Conservation (phyloP, 2,329 filamentous ascomycete species). For the Gaeumannomyces tritici region DNA sequence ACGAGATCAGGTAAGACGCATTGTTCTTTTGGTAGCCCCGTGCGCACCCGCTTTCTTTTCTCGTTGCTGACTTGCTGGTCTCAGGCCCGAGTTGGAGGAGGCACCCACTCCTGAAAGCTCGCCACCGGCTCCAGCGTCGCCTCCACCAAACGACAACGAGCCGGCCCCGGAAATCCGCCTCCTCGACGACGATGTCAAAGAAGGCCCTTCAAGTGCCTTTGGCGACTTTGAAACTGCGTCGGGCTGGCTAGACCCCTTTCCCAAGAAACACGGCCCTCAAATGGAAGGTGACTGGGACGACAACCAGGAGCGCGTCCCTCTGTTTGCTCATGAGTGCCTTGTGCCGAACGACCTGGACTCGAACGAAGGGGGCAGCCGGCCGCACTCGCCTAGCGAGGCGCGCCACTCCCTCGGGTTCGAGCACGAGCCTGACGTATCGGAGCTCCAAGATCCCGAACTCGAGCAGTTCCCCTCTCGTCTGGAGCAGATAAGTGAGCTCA, state of each 20-base stretch:
- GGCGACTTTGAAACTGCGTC: not conserved
- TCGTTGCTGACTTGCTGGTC: not conserved
- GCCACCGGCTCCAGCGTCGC: slow-evolving; percentile 8
- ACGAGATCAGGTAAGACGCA: not conserved
- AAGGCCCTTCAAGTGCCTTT: not conserved
- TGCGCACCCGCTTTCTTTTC: not conserved
- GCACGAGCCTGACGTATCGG: slow-evolving; percentile 18
- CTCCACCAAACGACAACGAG: not conserved
- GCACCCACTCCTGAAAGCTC: not conserved
- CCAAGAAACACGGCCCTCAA: not conserved
- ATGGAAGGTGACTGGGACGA: slow-evolving; percentile 1
- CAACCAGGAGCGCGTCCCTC: slow-evolving; percentile 4
- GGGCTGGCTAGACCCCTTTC: slow-evolving; percentile 4
- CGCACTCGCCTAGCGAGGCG: slow-evolving; percentile 2
- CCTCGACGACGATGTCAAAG: not conserved
- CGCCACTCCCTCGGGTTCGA: slow-evolving; percentile 3
- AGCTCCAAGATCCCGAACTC: slow-evolving; percentile 36
- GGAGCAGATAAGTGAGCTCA: slow-evolving; percentile 31
- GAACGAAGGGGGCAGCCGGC: slow-evolving; percentile 7
- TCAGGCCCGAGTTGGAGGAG: slow-evolving; percentile 1
- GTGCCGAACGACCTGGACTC: slow-evolving; percentile 16
- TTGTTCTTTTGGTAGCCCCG: not conserved
- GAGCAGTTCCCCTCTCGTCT: slow-evolving; percentile 37
- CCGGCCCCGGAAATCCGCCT: not conserved
- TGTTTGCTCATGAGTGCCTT: slow-evolving; percentile 9